A percentile compares a stretch with the other conserved stretches of the same genome.
Evolutionary conservation across 371 early-diverging fungal genomes (phyloP).

Genomic region (Rhizomucor miehei): DNA sequence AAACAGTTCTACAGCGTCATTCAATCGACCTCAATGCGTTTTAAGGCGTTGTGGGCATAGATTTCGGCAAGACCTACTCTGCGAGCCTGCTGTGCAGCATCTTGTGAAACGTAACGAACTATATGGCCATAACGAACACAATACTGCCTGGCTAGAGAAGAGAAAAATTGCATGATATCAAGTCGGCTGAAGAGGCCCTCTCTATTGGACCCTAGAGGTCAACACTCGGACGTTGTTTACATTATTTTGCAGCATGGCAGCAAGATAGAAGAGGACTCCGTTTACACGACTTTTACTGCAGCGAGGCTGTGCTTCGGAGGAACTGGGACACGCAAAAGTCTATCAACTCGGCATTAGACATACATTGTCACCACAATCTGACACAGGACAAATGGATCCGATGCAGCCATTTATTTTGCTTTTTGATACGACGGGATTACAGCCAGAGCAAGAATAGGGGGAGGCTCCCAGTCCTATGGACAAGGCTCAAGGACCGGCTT

Average conservation of each 20-base stretch:
- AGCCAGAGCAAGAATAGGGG: not conserved
- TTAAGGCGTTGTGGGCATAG: not conserved
- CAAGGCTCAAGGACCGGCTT: not conserved
- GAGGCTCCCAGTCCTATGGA: not conserved
- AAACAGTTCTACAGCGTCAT: not conserved
- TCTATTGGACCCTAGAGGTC: not conserved
- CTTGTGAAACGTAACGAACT: not conserved
- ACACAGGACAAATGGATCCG: too few relatives aligned
- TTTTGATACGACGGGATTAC: not conserved
- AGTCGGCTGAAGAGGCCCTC: not conserved
- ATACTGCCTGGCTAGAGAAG: not conserved
- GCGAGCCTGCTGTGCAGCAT: not conserved
- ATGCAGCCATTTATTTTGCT: not conserved
- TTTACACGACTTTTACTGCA: not conserved
- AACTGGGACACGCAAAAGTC: not conserved
- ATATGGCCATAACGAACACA: not conserved
- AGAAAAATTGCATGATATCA: not conserved
- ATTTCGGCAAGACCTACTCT: not conserved
- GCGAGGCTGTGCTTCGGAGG: not conserved
- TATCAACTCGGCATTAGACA: not conserved
- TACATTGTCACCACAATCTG: too few relatives aligned
- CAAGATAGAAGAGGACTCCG: not conserved
- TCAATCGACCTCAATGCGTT: not conserved
- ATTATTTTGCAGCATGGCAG: not conserved
- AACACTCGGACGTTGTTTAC: not conserved